Evolutionary conservation across 139 green algal genomes (phyloP).

Genomic region (Ostreobium quekettii): DNA sequence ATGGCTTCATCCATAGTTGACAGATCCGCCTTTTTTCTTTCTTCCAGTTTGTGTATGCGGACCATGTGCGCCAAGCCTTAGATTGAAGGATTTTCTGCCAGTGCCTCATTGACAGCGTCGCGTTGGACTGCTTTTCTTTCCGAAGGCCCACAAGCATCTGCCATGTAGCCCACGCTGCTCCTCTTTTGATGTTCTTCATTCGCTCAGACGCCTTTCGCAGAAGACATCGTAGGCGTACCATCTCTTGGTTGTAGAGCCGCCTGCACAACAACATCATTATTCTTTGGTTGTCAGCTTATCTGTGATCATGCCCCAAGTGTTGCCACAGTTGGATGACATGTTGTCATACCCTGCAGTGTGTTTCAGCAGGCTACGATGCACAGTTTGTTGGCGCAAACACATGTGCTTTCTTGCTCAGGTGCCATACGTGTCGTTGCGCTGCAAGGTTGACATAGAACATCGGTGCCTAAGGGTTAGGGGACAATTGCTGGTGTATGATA

Average conservation of each 20-base stretch:
- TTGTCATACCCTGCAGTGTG: not conserved
- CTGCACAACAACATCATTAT: constrained; percentile 17
- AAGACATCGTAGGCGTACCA: constrained; percentile 21
- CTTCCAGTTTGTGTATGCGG: constrained; percentile 20
- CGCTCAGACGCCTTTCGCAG: constrained; percentile 27
- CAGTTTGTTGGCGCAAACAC: not conserved
- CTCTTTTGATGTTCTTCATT: constrained; percentile 36
- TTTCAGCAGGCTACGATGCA: not conserved
- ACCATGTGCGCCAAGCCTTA: constrained; percentile 37
- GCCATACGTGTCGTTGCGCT: too few relatives aligned
- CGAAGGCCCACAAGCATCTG: constrained; percentile 23
- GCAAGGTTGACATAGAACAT: too few relatives aligned
- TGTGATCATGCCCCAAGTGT: not conserved
- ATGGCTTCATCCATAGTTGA: constrained; percentile 40
- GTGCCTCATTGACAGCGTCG: constrained; percentile 15
- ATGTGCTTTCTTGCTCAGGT: too few relatives aligned
- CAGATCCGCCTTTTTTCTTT: constrained; percentile 32
- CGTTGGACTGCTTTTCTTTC: constrained; percentile 15
- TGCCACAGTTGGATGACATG: not conserved
- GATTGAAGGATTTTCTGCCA: constrained; percentile 24
- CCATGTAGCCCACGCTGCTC: constrained; percentile 42
- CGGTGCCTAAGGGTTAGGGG: too few relatives aligned
- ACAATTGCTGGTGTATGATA: too few relatives aligned
- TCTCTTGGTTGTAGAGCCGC: constrained; percentile 8
- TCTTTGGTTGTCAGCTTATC: too few relatives aligned